These are phyloP conservation scores for Paramecium biaurelia DNA, from an alignment of 73 alveolate species.

Conservation along the genomic window DNA sequence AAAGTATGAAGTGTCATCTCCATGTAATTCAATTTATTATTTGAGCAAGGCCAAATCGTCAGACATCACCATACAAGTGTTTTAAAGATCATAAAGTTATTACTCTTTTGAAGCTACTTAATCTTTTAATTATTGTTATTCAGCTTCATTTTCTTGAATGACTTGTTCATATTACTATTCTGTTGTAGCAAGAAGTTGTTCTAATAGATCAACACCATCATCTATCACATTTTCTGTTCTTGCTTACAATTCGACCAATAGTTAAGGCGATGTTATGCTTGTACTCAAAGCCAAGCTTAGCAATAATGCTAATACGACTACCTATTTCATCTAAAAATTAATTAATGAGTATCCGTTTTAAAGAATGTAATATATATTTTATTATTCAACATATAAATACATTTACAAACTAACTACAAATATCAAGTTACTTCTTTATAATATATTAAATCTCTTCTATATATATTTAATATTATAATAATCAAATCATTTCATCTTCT, in stretches of 20 bases:
- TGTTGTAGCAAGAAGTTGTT: not conserved
- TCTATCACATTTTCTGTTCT: conserved; percentile 39
- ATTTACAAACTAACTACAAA: not conserved
- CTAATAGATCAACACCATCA: not conserved
- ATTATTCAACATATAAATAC: not conserved
- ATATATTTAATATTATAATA: not conserved
- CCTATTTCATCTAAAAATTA: not conserved
- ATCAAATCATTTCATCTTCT: not conserved
- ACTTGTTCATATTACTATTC: not conserved
- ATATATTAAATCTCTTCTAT: not conserved
- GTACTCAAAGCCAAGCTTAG: not conserved
- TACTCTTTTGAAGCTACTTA: not conserved
- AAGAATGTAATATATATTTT: not conserved
- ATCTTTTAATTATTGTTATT: not conserved
- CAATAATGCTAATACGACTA: not conserved
- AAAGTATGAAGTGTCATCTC: not conserved
- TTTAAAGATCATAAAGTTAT: not conserved
- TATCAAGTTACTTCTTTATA: not conserved
- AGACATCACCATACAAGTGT: not conserved
- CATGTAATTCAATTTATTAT: not conserved
- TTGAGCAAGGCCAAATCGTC: conserved; percentile 29
- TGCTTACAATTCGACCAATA: not conserved
- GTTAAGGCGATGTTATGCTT: not conserved
- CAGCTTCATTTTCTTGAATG: not conserved
- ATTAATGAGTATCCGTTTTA: conserved; percentile 21